A percentile compares a stretch with the other conserved stretches of the same genome.
These are phyloP conservation scores for Colletotrichum magnum DNA, from an alignment of 2,329 filamentous ascomycete genomes.

Conservation along the genomic window DNA sequence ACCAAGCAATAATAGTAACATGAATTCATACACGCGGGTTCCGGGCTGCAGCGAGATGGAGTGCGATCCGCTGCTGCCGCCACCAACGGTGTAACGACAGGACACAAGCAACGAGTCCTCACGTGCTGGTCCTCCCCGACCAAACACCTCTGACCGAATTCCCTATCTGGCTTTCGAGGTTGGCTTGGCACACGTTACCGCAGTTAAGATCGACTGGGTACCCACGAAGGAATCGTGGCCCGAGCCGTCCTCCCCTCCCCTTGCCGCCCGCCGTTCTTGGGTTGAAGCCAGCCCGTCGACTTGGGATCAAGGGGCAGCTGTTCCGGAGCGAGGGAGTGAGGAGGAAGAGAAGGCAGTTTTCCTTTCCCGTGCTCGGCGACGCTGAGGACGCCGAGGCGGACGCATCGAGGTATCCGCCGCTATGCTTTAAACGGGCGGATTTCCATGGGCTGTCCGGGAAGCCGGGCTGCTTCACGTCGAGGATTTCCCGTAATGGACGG, in stretches of 20 bases:
- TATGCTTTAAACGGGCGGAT: not conserved
- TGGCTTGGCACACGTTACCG: slow-evolving; percentile 25
- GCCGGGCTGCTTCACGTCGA: slow-evolving; percentile 12
- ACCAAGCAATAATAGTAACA: not conserved
- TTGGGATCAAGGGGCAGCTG: not conserved
- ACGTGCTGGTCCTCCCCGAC: not conserved
- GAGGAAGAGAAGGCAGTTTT: not conserved
- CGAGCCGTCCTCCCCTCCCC: not conserved
- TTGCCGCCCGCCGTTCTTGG: not conserved
- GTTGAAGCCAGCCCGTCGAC: too few species aligned
- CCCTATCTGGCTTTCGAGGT: slow-evolving; percentile 20
- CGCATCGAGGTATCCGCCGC: not conserved
- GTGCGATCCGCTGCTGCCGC: slow-evolving; percentile 24
- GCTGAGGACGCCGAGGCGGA: not conserved
- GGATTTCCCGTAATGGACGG: not conserved
- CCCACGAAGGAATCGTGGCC: slow-evolving; percentile 6
- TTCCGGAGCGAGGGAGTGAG: too few species aligned
- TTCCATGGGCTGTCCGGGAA: not conserved
- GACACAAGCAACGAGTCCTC: not conserved
- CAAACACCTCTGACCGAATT: not conserved
- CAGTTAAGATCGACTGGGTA: slow-evolving; percentile 14
- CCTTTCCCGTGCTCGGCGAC: slow-evolving; percentile 5
- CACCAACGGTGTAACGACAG: slow-evolving; percentile 13
- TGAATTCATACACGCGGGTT: not conserved
- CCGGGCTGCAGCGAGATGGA: slow-evolving; percentile 25